A percentile compares a stretch with the other conserved stretches of the same genome.
These are phyloP conservation scores for Suillus brevipes DNA, from an alignment of 768 basidiomycete genomes.

Conservation along the genomic window DNA sequence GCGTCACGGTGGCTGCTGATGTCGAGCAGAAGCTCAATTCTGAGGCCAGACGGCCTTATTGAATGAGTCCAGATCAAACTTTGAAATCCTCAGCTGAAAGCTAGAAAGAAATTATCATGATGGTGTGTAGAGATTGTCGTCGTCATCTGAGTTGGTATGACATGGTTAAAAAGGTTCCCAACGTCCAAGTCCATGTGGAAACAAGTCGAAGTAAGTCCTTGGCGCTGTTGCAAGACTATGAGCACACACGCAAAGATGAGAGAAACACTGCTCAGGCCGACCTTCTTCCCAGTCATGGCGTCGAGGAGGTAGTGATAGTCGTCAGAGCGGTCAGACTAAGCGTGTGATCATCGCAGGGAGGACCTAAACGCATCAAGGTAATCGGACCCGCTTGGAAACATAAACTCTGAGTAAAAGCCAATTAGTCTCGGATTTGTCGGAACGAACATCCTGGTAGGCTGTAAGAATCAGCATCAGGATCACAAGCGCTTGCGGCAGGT, in stretches of 20 bases:
- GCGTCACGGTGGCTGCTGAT: no score
- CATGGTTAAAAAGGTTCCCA: no score
- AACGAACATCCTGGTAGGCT: conserved; percentile 89
- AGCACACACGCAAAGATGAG: conserved; percentile 86
- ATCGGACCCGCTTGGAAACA: conserved; percentile 2
- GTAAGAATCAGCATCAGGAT: conserved; percentile 45
- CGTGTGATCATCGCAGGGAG: conserved; percentile 14
- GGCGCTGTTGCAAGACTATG: no score
- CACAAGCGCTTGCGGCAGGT: conserved; percentile 81
- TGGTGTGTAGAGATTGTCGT: no score
- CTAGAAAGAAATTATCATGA: no score
- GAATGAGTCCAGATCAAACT: no score
- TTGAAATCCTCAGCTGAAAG: no score
- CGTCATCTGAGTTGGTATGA: no score
- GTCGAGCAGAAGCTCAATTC: no score
- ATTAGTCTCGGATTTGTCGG: conserved; percentile 82
- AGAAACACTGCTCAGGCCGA: conserved; percentile 54
- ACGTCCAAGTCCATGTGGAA: no score
- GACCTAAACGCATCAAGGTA: conserved; percentile 20
- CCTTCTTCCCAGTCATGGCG: conserved; percentile 12
- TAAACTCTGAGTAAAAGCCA: conserved; percentile 69
- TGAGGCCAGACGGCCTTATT: no score
- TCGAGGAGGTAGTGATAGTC: conserved; percentile 4
- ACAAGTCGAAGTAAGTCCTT: no score
- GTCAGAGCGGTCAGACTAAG: conserved; percentile 73